Percentiles rank a stretch among this genome's conserved stretches.
These are phyloP conservation scores for Psidium guajava DNA, from an alignment of 345 rosid genomes.

Conservation along the genomic window DNA sequence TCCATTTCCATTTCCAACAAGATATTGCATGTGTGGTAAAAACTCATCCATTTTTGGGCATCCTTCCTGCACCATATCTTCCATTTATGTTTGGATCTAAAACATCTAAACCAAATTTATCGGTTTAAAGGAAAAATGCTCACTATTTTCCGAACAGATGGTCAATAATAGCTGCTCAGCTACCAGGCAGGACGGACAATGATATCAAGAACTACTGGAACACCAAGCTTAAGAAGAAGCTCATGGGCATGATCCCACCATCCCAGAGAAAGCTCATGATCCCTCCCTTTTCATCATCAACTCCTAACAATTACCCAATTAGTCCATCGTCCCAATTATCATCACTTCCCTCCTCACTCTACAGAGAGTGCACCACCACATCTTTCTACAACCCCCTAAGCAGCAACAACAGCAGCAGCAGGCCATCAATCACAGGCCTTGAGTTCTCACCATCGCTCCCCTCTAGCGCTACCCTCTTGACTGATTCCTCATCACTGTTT, in stretches of 20 bases:
- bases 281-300: neutral
- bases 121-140: neutral
- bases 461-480: neutral
- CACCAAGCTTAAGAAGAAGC: constrained; percentile 13
- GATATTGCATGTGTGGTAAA: neutral
- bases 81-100: neutral
- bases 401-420: neutral
- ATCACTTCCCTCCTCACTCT: neutral
- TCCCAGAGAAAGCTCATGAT: neutral
- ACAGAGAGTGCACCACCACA: neutral
- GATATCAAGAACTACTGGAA: constrained; percentile 16
- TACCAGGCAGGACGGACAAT: constrained; percentile 10
- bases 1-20: neutral
- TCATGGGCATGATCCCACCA: constrained; percentile 3
- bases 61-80: neutral
- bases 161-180: constrained; percentile 13
- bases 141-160: neutral
- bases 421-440: neutral
- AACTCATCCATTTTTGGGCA: neutral
- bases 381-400: neutral
- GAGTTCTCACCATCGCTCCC: constrained; percentile 2
- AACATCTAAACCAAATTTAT: neutral
- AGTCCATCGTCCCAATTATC: neutral
- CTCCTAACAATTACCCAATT: neutral
- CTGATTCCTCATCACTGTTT: neutral